These are phyloP conservation scores for Pseudonitzschia delicatissima DNA, from an alignment of 108 stramenopile species.

Conservation along the genomic window DNA sequence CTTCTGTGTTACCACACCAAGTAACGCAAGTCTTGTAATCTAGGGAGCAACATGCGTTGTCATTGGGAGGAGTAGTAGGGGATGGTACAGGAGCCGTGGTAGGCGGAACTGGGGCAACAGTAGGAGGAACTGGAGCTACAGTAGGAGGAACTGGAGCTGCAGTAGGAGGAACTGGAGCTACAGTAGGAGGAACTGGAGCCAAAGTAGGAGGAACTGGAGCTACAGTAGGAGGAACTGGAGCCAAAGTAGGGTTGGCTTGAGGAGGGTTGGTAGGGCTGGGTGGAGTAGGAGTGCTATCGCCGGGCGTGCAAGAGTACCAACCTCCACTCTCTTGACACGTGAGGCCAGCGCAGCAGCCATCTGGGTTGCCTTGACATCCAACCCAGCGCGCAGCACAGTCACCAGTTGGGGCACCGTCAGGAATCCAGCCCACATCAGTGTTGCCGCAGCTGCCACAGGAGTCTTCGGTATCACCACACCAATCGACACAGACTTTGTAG, in stretches of 20 bases:
- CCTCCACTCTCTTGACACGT: not conserved
- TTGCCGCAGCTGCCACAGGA: not conserved
- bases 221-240: not conserved
- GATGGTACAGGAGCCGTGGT: not conserved
- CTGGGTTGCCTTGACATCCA: not conserved
- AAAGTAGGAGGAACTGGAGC: not conserved
- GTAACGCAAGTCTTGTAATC: not conserved
- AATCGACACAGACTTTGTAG: not conserved
- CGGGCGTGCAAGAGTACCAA: not conserved
- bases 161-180: not conserved
- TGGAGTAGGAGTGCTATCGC: not conserved
- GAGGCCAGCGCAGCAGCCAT: constrained; percentile 15
- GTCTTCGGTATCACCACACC: not conserved
- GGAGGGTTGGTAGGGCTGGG: too few species aligned
- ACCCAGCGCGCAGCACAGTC: not conserved
- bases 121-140: not conserved
- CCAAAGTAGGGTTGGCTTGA: not conserved
- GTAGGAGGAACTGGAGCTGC: constrained; percentile 1
- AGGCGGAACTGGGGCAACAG: not conserved
- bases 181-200: constrained; percentile 1
- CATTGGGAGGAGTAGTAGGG: too few species aligned
- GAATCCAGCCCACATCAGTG: not conserved
- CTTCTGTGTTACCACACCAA: not conserved
- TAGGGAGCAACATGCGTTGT: constrained; percentile 1
- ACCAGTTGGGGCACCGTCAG: not conserved